Evolutionary conservation across 495 filamentous ascomycete species (phyloP).

Genomic region (Rostrohypoxylon terebratum): DNA sequence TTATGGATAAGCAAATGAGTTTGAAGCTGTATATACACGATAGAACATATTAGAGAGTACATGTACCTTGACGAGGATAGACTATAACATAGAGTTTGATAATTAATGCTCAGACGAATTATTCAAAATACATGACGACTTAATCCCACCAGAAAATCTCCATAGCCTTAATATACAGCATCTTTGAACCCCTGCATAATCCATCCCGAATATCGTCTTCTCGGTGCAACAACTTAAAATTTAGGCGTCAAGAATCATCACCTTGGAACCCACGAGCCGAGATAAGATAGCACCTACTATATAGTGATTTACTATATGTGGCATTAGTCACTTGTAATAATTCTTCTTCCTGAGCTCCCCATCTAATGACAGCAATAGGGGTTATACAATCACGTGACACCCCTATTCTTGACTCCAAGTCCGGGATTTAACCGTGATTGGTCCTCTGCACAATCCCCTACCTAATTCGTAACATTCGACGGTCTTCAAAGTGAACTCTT

Average conservation of each 20-base stretch:
- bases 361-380: neutral
- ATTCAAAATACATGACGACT: neutral
- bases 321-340: neutral
- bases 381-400: neutral
- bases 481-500: neutral
- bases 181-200: neutral
- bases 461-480: neutral
- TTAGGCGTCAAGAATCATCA: neutral
- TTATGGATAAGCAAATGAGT: slow-evolving; percentile 2
- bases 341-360: neutral
- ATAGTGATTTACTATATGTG: neutral
- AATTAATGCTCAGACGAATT: neutral
- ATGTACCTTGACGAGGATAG: neutral
- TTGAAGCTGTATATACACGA: neutral
- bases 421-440: neutral
- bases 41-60: neutral
- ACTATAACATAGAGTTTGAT: neutral
- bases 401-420: neutral
- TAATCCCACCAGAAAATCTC: neutral
- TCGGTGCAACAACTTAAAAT: neutral
- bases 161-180: neutral
- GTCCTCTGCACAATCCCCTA: neutral
- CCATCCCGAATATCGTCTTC: neutral
- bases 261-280: neutral
- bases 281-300: neutral